These are phyloP conservation scores for Colletotrichum aenigma DNA, from an alignment of 2,329 filamentous ascomycete genomes.

Conservation along the genomic window DNA sequence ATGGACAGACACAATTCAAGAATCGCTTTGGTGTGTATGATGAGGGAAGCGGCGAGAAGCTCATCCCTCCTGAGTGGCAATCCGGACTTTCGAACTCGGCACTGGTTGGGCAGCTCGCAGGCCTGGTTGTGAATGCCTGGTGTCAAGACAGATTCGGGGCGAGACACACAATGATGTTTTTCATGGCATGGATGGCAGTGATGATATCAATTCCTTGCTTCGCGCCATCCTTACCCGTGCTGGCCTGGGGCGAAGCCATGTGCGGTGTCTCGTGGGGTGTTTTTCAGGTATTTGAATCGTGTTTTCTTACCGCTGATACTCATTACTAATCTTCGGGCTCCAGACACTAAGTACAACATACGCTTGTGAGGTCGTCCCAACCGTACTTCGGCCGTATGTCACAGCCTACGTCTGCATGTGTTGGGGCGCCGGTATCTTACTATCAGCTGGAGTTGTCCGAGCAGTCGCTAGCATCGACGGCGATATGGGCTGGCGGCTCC, in stretches of 20 bases:
- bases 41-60: conserved; percentile 31
- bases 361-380: conserved; percentile 45
- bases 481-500: conserved; percentile 41
- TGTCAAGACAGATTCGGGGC: conserved; percentile 40
- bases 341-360: conserved; percentile 30
- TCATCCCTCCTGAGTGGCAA: conserved; percentile 49
- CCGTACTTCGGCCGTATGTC: conserved; percentile 44
- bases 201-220: conserved; percentile 55
- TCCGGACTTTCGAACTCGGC: conserved; percentile 47
- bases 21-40: conserved; percentile 31
- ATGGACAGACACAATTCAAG: conserved; percentile 32
- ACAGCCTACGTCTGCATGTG: conserved; percentile 43
- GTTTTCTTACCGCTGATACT: background rate
- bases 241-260: conserved; percentile 45
- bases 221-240: conserved; percentile 43
- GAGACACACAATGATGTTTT: conserved; percentile 22
- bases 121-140: conserved; percentile 45
- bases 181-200: conserved; percentile 35
- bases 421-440: conserved; percentile 46
- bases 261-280: conserved; percentile 49
- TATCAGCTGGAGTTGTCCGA: conserved; percentile 42
- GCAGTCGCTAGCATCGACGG: conserved; percentile 35
- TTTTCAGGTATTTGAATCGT: conserved; percentile 28
- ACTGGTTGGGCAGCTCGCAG: conserved; percentile 46
- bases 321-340: background rate